Base-by-base conservation (phyloP, 306 rosid genomes). In the Prunus mira region DNA sequence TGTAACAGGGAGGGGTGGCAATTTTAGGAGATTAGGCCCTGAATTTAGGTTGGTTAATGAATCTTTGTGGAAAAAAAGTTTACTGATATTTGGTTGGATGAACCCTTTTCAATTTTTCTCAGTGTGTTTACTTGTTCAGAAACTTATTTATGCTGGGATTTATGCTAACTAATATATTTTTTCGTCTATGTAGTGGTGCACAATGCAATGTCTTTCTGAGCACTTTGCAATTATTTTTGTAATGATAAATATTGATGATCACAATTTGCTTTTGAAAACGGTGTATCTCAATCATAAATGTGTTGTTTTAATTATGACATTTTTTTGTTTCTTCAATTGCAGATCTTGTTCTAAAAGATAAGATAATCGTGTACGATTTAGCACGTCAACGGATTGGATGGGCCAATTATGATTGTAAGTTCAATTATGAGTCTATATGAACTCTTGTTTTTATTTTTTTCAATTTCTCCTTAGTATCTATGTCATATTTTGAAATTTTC, bases 321-420 rank as follows among this genome's bases (percentile, higher is more conserved):
- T 58, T 27, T 27, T 57, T 80, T 25, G 32, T 60, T 45, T 80
- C 76, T 74, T 78, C 45, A 49, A 69, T 76, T 86, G 78, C 89
- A 91, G 97, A 93, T 88, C 87, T 93, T 72, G 87, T 93, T 79
- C 81, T 91, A 30, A 94, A 94, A 84, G 97, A 92, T 75, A 92
- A 88, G 89, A 92, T 94, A 52, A 49, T 94, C 69, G 93, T 94
- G 65, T 94, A 91, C 34, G 98, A 91, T 80, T 77, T 94, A 57
- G 94, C 88, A 75, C 93, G 52, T 69, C 96, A 90, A 84, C 84
- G 86, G 63, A 76, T 94, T 28, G 97, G 98, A 74, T 94, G 97
- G 97, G 76, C 95, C 12, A 86, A 85, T 83, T 91, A 91, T 19
- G 96, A 94, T 49, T 94, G 96, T 94, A 87, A 89, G 97, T 87